A percentile compares a stretch with the other conserved stretches of the same genome.
phyloP scores from a whole-genome alignment of 2,329 filamentous ascomycete species.

The Monosporascus sp. region DNA sequence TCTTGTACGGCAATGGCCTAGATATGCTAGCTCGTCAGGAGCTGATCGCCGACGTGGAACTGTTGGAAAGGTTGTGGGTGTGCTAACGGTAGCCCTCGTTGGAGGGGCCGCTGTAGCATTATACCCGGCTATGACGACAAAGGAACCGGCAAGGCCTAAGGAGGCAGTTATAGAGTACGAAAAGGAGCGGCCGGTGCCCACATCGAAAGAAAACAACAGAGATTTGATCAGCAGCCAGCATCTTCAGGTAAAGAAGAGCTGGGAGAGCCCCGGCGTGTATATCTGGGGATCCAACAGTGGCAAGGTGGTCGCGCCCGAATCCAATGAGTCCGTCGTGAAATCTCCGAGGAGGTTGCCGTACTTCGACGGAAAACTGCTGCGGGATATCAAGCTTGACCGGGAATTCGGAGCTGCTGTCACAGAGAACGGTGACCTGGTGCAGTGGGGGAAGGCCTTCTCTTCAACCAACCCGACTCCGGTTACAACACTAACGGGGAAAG shows the following conservation, averaged over 20 bases:
- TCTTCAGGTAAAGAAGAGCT: conserved; percentile 78
- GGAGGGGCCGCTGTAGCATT: conserved; percentile 19
- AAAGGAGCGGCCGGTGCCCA: conserved; percentile 50
- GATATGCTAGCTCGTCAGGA: conserved; percentile 15
- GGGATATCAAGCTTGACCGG: conserved; percentile 80
- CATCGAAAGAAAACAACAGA: conserved; percentile 65
- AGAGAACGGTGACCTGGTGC: conserved; percentile 81
- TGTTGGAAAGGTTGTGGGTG: conserved; percentile 14
- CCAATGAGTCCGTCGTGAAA: conserved; percentile 72
- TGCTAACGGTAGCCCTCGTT: conserved; percentile 17
- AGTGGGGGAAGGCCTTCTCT: conserved; percentile 82
- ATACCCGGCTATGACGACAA: conserved; percentile 12
- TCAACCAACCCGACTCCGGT: conserved; percentile 57
- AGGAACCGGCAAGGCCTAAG: conserved; percentile 16
- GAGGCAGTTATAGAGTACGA: conserved; percentile 62
- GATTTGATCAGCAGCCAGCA: conserved; percentile 80
- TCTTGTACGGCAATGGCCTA: conserved; percentile 11
- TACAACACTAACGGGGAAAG: conserved; percentile 72
- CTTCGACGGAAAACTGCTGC: conserved; percentile 78
- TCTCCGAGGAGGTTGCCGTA: conserved; percentile 70
- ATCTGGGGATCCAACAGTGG: conserved; percentile 88
- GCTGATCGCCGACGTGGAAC: conserved; percentile 6
- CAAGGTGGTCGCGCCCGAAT: conserved; percentile 79
- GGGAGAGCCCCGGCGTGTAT: conserved; percentile 81
- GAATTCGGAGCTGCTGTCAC: conserved; percentile 81